Conservation (phyloP, 169 alveolate genomes). For the Perkinsus chesapeaki region DNA sequence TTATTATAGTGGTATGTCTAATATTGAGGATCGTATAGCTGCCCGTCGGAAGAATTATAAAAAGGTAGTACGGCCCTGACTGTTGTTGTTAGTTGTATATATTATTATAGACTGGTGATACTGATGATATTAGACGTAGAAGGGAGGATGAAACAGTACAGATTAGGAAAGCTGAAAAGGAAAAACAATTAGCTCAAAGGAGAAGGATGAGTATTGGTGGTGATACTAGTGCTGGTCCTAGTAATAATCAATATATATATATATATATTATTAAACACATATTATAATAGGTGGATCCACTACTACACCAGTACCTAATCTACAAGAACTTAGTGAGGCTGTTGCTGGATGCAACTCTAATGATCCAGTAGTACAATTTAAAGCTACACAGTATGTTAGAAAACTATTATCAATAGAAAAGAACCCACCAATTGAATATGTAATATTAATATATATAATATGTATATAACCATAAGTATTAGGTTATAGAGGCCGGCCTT, state of each 20-base stretch:
- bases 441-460: background rate
- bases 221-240: conserved; percentile 10
- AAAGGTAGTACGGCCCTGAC: conserved; percentile 8
- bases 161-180: conserved; percentile 77
- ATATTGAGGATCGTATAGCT: conserved; percentile 14
- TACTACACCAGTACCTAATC: background rate
- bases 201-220: conserved; percentile 53
- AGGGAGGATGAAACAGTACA: conserved; percentile 81
- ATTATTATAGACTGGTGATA: conserved; percentile 8
- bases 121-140: conserved; percentile 78
- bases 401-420: conserved; percentile 79
- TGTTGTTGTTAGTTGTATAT: background rate
- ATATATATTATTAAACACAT: conserved; percentile 24
- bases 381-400: conserved; percentile 57
- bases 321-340: conserved; percentile 1
- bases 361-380: conserved; percentile 13
- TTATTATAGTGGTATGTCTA: background rate
- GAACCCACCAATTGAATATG: conserved; percentile 87
- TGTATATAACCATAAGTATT: background rate
- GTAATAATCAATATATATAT: background rate
- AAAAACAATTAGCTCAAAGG: conserved; percentile 45
- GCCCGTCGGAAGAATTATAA: conserved; percentile 31
- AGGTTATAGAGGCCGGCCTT: conserved; percentile 83
- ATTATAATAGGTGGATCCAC: background rate
- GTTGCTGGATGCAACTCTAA: conserved; percentile 4